Percentiles rank a stretch among this genome's conserved stretches.
Evolutionary conservation across 768 basidiomycete genomes (phyloP).

Genomic region (Amanita rimosa): DNA sequence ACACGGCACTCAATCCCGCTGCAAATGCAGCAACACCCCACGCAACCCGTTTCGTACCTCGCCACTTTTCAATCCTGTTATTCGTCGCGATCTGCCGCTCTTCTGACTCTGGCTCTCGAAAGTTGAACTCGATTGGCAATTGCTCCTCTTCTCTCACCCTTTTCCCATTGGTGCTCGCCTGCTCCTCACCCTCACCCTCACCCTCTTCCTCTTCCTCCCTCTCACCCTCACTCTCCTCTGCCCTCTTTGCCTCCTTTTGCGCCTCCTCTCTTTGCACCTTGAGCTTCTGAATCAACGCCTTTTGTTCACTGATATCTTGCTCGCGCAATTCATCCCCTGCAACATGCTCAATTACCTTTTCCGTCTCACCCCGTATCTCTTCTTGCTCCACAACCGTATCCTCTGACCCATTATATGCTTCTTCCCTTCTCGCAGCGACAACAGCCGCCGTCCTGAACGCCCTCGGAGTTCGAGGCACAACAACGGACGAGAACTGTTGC

Average conservation of each 20-base stretch:
- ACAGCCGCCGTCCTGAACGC: constrained; percentile 5
- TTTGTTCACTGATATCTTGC: constrained; percentile 69
- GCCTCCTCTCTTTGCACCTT: constrained; percentile 46
- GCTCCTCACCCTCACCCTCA: constrained; percentile 32
- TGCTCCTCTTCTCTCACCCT: constrained; percentile 45
- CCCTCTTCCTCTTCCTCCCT: constrained; percentile 32
- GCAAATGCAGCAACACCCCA: constrained; percentile 85
- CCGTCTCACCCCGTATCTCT: constrained; percentile 41
- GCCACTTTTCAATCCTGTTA: constrained; percentile 44
- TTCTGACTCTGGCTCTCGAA: constrained; percentile 57
- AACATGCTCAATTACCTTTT: constrained; percentile 42
- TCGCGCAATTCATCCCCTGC: constrained; percentile 51
- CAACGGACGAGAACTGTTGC: constrained; percentile 22
- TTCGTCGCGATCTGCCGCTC: constrained; percentile 48
- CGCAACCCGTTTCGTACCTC: constrained; percentile 59
- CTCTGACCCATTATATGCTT: constrained; percentile 45
- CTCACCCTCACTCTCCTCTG: constrained; percentile 30
- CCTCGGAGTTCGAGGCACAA: constrained; percentile 21
- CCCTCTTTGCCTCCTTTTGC: constrained; percentile 13
- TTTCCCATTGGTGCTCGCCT: constrained; percentile 27
- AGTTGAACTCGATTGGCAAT: constrained; percentile 39
- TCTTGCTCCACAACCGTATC: constrained; percentile 55
- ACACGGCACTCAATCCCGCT: constrained; percentile 74
- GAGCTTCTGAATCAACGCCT: constrained; percentile 60
- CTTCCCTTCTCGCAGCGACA: constrained; percentile 19